These are phyloP conservation scores for Verbascum thapsus DNA, from an alignment of 257 asterid genomes.

Conservation along the genomic window DNA sequence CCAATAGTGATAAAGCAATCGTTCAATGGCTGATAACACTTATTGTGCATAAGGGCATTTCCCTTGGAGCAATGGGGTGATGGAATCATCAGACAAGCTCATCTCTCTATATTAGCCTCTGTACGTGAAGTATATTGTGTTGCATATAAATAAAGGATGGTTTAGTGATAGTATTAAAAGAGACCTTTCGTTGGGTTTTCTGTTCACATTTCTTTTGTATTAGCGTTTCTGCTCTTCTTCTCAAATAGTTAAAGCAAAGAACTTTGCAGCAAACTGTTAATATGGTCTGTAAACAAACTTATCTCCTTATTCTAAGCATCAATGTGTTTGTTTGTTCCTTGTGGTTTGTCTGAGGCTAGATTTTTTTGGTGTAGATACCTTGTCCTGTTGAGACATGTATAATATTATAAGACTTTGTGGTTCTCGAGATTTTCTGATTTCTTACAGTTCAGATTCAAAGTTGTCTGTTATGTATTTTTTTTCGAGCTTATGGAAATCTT, in stretches of 20 bases:
- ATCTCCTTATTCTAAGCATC: not conserved
- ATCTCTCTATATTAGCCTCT: not conserved
- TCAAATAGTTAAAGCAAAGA: not conserved
- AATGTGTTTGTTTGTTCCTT: not conserved
- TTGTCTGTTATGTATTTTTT: not conserved
- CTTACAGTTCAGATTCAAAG: not conserved
- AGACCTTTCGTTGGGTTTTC: not conserved
- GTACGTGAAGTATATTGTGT: not conserved
- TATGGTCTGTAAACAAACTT: not conserved
- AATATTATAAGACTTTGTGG: not conserved
- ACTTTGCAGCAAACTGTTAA: not conserved
- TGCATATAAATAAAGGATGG: slow-evolving; percentile 7
- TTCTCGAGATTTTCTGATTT: slow-evolving; percentile 1
- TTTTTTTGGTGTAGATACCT: no score
- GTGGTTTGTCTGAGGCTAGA: not conserved
- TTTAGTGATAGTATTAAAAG: not conserved
- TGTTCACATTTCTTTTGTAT: not conserved
- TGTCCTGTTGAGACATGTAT: not conserved
- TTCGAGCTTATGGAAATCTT: not conserved
- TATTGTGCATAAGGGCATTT: not conserved
- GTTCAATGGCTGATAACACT: not conserved
- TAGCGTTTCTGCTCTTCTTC: slow-evolving; percentile 6
- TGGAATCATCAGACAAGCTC: not conserved
- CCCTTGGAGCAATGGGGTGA: not conserved
- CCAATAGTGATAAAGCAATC: not conserved